Conservation (phyloP, 2,329 filamentous ascomycete species). For the Fusarium bactridioides region DNA sequence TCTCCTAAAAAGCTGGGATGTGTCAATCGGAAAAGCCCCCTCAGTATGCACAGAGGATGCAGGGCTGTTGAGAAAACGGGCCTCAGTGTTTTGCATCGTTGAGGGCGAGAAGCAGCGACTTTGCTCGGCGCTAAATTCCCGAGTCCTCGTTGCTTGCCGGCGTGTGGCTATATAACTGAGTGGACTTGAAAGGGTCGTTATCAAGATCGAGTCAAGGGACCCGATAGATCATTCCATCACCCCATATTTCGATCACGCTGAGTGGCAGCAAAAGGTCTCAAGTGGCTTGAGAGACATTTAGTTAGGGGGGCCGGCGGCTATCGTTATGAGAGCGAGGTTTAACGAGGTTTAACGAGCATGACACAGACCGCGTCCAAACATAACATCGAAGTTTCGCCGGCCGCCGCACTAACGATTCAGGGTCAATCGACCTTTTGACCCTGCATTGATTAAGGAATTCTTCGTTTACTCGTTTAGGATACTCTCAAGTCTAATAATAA, state of each 20-base stretch:
- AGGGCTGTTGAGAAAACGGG: neutral
- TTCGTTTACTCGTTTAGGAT: neutral
- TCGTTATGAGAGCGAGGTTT: neutral
- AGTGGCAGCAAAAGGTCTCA: neutral
- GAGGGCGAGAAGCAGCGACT: neutral
- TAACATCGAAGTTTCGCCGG: neutral
- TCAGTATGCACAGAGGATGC: neutral
- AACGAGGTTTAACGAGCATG: conserved; percentile 1
- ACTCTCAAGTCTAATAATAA: neutral
- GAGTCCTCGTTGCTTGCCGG: neutral
- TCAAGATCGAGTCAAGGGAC: neutral
- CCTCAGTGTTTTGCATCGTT: neutral
- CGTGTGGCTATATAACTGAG: neutral
- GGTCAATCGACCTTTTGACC: neutral
- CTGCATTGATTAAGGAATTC: neutral
- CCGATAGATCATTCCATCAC: neutral
- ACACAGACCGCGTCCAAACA: neutral
- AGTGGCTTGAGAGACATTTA: neutral
- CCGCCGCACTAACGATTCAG: neutral
- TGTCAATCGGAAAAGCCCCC: neutral
- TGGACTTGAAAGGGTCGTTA: neutral
- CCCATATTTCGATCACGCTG: neutral
- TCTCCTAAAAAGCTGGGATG: rapidly evolving
- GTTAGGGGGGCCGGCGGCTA: neutral
- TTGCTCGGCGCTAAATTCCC: rapidly evolving